Evolutionary conservation across 2,329 filamentous ascomycete species (phyloP).

Genomic region (Venturia aucupariae): DNA sequence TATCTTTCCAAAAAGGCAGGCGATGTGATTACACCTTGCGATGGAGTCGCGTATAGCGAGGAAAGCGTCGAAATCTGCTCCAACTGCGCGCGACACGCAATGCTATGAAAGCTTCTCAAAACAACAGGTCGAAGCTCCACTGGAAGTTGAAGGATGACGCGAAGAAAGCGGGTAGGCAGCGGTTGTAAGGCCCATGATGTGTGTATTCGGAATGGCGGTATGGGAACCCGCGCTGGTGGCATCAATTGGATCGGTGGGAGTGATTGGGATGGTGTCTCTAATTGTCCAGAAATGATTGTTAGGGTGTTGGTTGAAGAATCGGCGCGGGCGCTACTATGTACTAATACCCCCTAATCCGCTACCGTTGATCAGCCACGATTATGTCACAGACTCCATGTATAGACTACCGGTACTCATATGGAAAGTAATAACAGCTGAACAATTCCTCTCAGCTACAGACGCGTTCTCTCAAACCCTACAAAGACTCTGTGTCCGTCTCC

Average conservation of each 20-base stretch:
- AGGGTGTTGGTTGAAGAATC: neutral
- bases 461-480: neutral
- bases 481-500: neutral
- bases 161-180: neutral
- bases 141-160: slow-evolving; percentile 3
- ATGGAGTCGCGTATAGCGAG: neutral
- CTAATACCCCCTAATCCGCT: neutral
- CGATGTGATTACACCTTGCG: neutral
- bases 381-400: neutral
- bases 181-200: slow-evolving; percentile 4
- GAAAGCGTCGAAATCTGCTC: neutral
- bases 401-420: neutral
- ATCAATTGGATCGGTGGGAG: neutral
- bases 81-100: slow-evolving; percentile 3
- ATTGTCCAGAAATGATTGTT: neutral
- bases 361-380: neutral
- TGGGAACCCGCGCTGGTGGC: slow-evolving; percentile 6
- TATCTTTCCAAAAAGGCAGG: neutral
- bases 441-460: neutral
- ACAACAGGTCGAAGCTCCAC: neutral
- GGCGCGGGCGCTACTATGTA: neutral
- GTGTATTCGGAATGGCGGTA: neutral
- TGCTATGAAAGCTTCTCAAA: slow-evolving; percentile 7
- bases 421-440: neutral
- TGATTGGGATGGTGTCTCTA: neutral